phyloP scores from a whole-genome alignment of 768 basidiomycete species.

The Fistulinella prunicolor region DNA sequence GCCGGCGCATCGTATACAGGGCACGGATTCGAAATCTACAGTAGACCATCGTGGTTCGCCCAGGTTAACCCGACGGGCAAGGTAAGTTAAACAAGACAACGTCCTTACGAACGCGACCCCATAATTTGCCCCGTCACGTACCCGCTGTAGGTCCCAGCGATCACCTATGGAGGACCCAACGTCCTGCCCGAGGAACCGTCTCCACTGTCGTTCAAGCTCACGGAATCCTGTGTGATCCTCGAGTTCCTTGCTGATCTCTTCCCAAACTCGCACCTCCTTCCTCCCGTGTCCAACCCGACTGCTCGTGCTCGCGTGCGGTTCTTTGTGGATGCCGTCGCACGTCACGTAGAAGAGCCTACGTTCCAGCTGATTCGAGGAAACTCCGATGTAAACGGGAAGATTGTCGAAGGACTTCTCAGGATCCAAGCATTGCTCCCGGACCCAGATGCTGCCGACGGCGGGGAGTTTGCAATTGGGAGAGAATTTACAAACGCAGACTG shows the following conservation, averaged over 20 bases:
- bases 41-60: constrained; percentile 68
- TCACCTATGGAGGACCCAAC: constrained; percentile 58
- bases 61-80: constrained; percentile 59
- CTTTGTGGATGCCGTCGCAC: constrained; percentile 54
- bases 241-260: constrained; percentile 64
- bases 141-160: constrained; percentile 47
- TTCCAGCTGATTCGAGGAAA: constrained; percentile 29
- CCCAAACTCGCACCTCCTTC: constrained; percentile 46
- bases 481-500: constrained; percentile 61
- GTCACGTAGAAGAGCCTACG: constrained; percentile 39
- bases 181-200: constrained; percentile 55
- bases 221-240: constrained; percentile 61
- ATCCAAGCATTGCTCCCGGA: constrained; percentile 7
- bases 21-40: constrained; percentile 53
- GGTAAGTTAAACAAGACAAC: constrained; percentile 32
- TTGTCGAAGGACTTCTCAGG: constrained; percentile 3
- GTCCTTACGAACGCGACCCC: not conserved
- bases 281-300: constrained; percentile 44
- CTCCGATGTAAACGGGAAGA: not conserved
- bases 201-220: constrained; percentile 54
- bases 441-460: constrained; percentile 43
- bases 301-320: constrained; percentile 55
- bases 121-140: not conserved
- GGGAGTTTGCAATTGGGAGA: constrained; percentile 34
- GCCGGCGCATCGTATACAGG: constrained; percentile 45